Conservation (phyloP, 2,329 filamentous ascomycete genomes). For the Dactylellina parvicollis region DNA sequence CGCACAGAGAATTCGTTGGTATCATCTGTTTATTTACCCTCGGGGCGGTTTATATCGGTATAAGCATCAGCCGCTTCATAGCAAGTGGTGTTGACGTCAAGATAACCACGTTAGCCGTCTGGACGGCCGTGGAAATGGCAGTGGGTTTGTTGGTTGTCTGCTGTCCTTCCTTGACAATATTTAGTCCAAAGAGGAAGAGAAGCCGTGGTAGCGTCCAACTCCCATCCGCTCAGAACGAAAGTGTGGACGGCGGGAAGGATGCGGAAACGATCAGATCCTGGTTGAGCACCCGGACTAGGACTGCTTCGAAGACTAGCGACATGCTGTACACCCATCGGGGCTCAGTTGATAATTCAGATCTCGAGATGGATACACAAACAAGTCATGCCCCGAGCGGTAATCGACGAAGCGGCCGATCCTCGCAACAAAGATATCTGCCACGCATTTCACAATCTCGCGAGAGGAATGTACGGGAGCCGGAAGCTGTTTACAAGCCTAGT, state of each 20-base stretch:
- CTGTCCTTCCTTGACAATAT: constrained; percentile 20
- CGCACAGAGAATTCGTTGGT: constrained; percentile 12
- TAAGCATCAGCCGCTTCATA: constrained; percentile 43
- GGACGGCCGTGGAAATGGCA: constrained; percentile 47
- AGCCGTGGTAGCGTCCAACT: constrained; percentile 15
- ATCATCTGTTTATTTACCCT: constrained; percentile 25
- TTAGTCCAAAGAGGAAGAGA: constrained; percentile 18
- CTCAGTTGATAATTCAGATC: constrained; percentile 20
- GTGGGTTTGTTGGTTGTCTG: constrained; percentile 35
- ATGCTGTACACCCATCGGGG: constrained; percentile 33
- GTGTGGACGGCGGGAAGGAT: constrained; percentile 20
- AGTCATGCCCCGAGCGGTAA: constrained; percentile 16
- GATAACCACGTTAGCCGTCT: constrained; percentile 34
- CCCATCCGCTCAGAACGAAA: constrained; percentile 16
- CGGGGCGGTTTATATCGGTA: constrained; percentile 30
- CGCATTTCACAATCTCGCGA: constrained; percentile 38
- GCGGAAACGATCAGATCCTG: constrained; percentile 37
- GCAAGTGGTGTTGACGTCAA: constrained; percentile 11
- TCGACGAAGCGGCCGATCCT: constrained; percentile 29
- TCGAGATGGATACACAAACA: constrained; percentile 22
- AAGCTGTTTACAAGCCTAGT: not conserved
- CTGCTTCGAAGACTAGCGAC: constrained; percentile 38
- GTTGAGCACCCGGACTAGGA: constrained; percentile 32
- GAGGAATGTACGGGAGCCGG: constrained; percentile 19
- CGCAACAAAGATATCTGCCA: constrained; percentile 30